phyloP scores from a whole-genome alignment of 73 alveolate genomes.

The Paramecium primaurelia region DNA sequence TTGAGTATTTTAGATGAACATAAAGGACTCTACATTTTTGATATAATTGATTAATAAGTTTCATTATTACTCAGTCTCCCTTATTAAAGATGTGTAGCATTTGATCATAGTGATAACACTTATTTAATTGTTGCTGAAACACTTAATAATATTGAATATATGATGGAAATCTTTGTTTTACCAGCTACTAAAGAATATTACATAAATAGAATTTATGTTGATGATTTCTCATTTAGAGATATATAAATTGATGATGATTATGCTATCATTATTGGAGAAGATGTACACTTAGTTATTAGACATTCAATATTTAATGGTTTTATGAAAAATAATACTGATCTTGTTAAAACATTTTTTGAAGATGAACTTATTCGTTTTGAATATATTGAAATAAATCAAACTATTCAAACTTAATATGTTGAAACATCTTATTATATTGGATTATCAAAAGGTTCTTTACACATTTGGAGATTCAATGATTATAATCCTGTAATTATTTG shows the following conservation, averaged over 20 bases:
- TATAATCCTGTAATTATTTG: slow-evolving; percentile 21
- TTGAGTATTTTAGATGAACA: slow-evolving; percentile 32
- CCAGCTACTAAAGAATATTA: neutral
- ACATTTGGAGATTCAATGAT: neutral
- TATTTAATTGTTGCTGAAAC: slow-evolving; percentile 29
- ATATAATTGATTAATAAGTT: neutral
- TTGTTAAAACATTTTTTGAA: neutral
- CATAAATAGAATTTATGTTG: neutral
- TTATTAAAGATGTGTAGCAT: slow-evolving; percentile 11
- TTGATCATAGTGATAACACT: neutral
- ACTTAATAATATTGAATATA: slow-evolving; percentile 21
- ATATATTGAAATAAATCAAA: neutral
- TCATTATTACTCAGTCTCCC: neutral
- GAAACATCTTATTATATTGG: slow-evolving; percentile 32
- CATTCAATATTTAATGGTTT: slow-evolving; percentile 39
- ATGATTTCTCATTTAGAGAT: slow-evolving; percentile 29
- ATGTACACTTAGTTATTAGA: slow-evolving; percentile 30
- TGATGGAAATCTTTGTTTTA: slow-evolving; percentile 22
- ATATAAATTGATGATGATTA: neutral
- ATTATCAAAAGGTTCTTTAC: neutral
- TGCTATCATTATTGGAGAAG: slow-evolving; percentile 45
- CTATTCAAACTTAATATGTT: neutral
- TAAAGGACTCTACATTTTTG: slow-evolving; percentile 11
- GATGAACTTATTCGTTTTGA: slow-evolving; percentile 37
- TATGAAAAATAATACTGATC: slow-evolving; percentile 1